Evolutionary conservation across 2,329 filamentous ascomycete genomes (phyloP).

Genomic region (Corniculantispora saksenae): DNA sequence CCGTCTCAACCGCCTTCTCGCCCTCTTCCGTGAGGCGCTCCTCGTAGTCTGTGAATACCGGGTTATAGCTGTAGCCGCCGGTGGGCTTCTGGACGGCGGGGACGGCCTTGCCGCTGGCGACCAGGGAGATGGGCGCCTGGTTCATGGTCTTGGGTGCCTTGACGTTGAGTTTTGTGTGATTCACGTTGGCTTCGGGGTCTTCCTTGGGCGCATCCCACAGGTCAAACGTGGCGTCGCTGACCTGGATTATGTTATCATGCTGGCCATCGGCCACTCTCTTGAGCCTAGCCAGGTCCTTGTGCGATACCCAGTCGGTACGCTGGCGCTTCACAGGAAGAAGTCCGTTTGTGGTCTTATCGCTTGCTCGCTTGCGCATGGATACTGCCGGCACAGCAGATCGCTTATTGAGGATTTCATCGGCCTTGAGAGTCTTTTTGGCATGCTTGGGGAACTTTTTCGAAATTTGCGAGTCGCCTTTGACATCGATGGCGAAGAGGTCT

Average conservation of each 20-base stretch:
- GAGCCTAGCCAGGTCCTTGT: slow-evolving; percentile 79
- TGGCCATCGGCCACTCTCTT: slow-evolving; percentile 77
- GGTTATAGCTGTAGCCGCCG: slow-evolving; percentile 91
- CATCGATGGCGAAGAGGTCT: slow-evolving; percentile 84
- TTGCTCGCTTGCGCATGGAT: slow-evolving; percentile 73
- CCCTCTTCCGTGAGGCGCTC: slow-evolving; percentile 73
- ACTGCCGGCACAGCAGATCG: slow-evolving; percentile 82
- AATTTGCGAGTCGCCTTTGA: slow-evolving; percentile 67
- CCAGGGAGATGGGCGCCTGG: slow-evolving; percentile 75
- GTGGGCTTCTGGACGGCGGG: slow-evolving; percentile 78
- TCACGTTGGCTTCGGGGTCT: slow-evolving; percentile 52
- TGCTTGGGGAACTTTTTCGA: slow-evolving; percentile 65
- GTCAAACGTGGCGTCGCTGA: slow-evolving; percentile 71
- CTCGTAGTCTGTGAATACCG: slow-evolving; percentile 82
- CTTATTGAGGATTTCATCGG: slow-evolving; percentile 86
- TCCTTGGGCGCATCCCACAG: slow-evolving; percentile 63
- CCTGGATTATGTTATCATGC: slow-evolving; percentile 53
- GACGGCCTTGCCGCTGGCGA: slow-evolving; percentile 77
- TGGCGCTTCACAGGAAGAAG: slow-evolving; percentile 73
- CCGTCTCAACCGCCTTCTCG: slow-evolving; percentile 74
- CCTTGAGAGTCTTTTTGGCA: slow-evolving; percentile 76
- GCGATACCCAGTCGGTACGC: slow-evolving; percentile 76
- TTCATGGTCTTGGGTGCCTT: slow-evolving; percentile 76
- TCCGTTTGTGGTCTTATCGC: slow-evolving; percentile 70
- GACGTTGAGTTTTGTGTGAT: slow-evolving; percentile 65